Evolutionary conservation across 2,329 filamentous ascomycete genomes (phyloP).

Genomic region (Penicillium nordicum): DNA sequence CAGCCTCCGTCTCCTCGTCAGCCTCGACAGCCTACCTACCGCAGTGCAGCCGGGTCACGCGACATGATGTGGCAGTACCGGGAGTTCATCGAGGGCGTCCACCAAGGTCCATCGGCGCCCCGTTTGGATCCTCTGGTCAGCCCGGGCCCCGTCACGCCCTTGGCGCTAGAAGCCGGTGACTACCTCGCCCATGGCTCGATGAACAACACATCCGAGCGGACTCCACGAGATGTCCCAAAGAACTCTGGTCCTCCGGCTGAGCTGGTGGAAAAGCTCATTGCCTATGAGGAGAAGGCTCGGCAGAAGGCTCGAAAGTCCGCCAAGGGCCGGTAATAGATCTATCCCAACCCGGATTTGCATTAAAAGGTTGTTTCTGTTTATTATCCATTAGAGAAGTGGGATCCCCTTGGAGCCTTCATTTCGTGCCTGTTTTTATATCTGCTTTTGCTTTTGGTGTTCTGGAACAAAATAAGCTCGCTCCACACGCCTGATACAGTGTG

Average conservation of each 20-base stretch:
- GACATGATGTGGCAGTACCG: slow-evolving; percentile 42
- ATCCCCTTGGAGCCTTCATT: not conserved
- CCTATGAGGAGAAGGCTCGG: slow-evolving; percentile 33
- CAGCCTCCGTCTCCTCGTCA: slow-evolving; percentile 37
- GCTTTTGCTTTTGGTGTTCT: slow-evolving; percentile 11
- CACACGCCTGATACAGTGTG: not conserved
- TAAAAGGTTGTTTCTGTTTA: slow-evolving; percentile 3
- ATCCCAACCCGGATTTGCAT: slow-evolving; percentile 11
- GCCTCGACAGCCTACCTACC: slow-evolving; percentile 31
- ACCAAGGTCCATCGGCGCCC: slow-evolving; percentile 42
- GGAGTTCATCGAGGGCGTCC: slow-evolving; percentile 40
- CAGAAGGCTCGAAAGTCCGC: slow-evolving; percentile 28
- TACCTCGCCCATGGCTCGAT: slow-evolving; percentile 39
- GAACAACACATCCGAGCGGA: slow-evolving; percentile 16
- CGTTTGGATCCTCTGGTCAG: slow-evolving; percentile 45
- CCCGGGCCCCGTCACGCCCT: slow-evolving; percentile 46
- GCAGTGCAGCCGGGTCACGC: slow-evolving; percentile 34
- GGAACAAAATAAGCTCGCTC: slow-evolving; percentile 10
- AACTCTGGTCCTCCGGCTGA: slow-evolving; percentile 30
- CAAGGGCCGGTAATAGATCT: slow-evolving; percentile 26
- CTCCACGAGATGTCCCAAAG: slow-evolving; percentile 17
- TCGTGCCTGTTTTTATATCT: not conserved
- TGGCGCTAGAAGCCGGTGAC: slow-evolving; percentile 41
- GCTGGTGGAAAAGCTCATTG: slow-evolving; percentile 33
- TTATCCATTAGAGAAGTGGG: not conserved